Conservation (phyloP, 2,329 filamentous ascomycete species). For the Hypomyces rosellus region DNA sequence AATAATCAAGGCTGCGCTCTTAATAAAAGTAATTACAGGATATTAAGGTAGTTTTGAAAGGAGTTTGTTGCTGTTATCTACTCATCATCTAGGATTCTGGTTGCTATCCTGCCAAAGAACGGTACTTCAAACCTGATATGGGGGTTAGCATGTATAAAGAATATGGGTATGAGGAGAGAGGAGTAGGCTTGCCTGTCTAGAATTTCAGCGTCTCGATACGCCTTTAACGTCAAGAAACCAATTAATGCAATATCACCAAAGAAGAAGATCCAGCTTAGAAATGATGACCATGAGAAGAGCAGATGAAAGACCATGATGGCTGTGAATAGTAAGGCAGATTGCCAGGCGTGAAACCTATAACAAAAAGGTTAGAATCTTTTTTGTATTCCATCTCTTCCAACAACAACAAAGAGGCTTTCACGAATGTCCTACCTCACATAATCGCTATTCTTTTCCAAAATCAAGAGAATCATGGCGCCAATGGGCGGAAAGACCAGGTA, state of each 20-base stretch:
- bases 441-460: slow-evolving; percentile 90
- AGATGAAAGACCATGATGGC: slow-evolving; percentile 71
- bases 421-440: slow-evolving; percentile 89
- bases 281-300: slow-evolving; percentile 75
- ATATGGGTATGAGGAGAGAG: neutral
- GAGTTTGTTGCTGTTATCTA: slow-evolving; percentile 14
- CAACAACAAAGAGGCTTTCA: too few species aligned
- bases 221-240: slow-evolving; percentile 66
- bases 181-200: slow-evolving; percentile 46
- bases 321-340: slow-evolving; percentile 78
- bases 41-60: neutral
- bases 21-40: neutral
- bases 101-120: slow-evolving; percentile 78
- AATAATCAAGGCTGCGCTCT: neutral
- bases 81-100: slow-evolving; percentile 86
- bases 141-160: neutral
- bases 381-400: too few species aligned
- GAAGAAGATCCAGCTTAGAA: slow-evolving; percentile 80
- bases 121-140: slow-evolving; percentile 70
- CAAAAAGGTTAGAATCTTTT: too few species aligned
- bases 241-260: slow-evolving; percentile 70
- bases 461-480: slow-evolving; percentile 75
- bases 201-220: slow-evolving; percentile 75
- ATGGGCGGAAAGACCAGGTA: slow-evolving; percentile 81
- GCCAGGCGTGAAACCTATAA: slow-evolving; percentile 88